A percentile compares a stretch with the other conserved stretches of the same genome.
These are phyloP conservation scores for Eugenia klotzschiana DNA, from an alignment of 441 rosid species.

Conservation along the genomic window DNA sequence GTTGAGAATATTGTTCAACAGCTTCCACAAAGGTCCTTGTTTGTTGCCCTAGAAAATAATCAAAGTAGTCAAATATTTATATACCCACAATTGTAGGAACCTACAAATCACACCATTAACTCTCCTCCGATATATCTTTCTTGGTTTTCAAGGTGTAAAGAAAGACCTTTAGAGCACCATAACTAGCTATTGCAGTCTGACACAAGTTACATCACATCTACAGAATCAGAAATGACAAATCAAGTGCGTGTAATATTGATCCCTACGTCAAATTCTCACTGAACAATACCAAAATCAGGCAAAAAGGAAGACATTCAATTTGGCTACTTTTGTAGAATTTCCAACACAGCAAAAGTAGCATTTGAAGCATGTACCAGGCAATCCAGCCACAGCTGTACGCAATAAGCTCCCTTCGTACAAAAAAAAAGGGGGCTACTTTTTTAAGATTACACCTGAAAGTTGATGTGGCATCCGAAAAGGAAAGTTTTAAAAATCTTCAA, in stretches of 20 bases:
- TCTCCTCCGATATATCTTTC: background rate
- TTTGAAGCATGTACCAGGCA: background rate
- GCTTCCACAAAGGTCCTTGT: slow-evolving; percentile 74
- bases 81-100: background rate
- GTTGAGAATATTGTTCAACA: slow-evolving; percentile 81
- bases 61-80: background rate
- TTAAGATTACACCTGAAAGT: background rate
- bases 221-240: background rate
- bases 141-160: background rate
- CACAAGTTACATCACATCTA: background rate
- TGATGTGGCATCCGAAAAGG: background rate
- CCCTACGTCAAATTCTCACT: background rate
- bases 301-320: background rate
- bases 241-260: background rate
- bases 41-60: slow-evolving; percentile 62
- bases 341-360: background rate
- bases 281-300: background rate
- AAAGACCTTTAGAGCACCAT: background rate
- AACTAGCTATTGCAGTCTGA: background rate
- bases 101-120: background rate
- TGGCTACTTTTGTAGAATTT: background rate
- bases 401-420: background rate
- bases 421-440: background rate
- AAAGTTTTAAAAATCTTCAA: background rate
- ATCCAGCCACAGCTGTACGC: background rate